Evolutionary conservation across 2,329 filamentous ascomycete species (phyloP).

Genomic region (Calonectria henricotiae): DNA sequence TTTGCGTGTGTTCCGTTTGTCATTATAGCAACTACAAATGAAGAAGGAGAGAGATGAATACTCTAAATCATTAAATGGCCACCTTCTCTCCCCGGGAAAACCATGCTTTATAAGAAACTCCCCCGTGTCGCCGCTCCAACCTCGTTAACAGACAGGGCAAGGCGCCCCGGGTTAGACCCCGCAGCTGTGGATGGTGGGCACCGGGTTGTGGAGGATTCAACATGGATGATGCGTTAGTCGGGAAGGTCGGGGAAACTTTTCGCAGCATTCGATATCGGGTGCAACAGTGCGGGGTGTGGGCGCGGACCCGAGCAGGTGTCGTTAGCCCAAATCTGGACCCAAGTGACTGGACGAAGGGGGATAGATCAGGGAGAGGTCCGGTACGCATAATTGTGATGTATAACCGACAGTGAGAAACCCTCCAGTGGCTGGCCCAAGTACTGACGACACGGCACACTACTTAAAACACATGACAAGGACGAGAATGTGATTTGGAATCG

Average conservation of each 20-base stretch:
- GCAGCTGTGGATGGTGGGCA: conserved; percentile 39
- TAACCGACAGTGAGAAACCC: neutral
- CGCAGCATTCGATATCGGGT: conserved; percentile 20
- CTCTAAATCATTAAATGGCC: neutral
- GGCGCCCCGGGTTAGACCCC: conserved; percentile 37
- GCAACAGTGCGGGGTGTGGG: conserved; percentile 8
- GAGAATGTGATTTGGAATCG: too few species aligned
- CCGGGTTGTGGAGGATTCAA: conserved; percentile 45
- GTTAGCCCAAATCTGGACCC: neutral
- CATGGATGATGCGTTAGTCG: conserved; percentile 28
- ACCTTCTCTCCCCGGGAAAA: conserved; percentile 13
- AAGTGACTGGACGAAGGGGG: conserved; percentile 10
- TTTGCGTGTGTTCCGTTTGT: conserved; percentile 35
- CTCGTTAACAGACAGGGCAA: conserved; percentile 14
- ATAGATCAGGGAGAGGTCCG: conserved; percentile 19
- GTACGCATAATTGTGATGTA: neutral
- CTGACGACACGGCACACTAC: neutral
- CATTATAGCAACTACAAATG: conserved; percentile 39
- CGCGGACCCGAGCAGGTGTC: conserved; percentile 13
- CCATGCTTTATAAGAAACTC: conserved; percentile 31
- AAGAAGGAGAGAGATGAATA: neutral
- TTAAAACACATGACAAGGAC: neutral
- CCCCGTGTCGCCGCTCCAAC: neutral
- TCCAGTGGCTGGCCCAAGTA: neutral
- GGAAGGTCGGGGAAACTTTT: conserved; percentile 7